Base-by-base conservation (phyloP, 2,329 filamentous ascomycete species). In the Cercospora brassicicola region DNA sequence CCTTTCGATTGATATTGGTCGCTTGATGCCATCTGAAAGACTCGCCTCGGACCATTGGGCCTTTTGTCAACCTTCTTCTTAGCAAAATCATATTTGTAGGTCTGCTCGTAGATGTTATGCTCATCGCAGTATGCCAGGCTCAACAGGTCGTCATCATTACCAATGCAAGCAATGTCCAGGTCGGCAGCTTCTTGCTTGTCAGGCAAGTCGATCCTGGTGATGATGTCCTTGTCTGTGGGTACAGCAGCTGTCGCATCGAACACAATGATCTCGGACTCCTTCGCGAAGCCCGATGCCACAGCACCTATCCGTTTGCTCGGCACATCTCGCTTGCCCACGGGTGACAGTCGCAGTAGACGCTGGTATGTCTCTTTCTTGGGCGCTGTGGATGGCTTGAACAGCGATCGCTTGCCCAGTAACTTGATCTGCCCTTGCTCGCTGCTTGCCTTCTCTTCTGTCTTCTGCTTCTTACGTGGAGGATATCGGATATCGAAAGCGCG, bases 71-170 rank as follows among this genome's bases (percentile, higher is more conserved):
- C 72, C 65, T 80, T 81, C 64, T 78, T 81, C 64, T 78, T 77
- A 6, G 67, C 73, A 59, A 84, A 84, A 67, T 84, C 82, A 51
- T 84, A 83, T 20, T 82, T 80, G 59, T 92, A 79, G 33, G 87
- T 86, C 73, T 91, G 84, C 39, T 90, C 81, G 79, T 89, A 91
- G 59, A 98, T 85, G 72, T 93, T 88, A 76, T 90, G 84, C 71
- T 92, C 89, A 74, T 91, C 89, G 79, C 91, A 94, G 79, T 93
- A 97, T 2, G 89, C 90, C 64, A 97, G 82, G 72, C 89, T 86
- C 78, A 91, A 95, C 45, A 86, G 82, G 39, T 87, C 84, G n/a
- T 87, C 83, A 10, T 84, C 85, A 15, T 87, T 83, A 11, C 84
- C 85, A 6, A 84, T 86, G 78, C 91, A 88, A 59, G 87, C 79